Base-by-base conservation (phyloP, 2,329 filamentous ascomycete species). In the Coniella lustricola region DNA sequence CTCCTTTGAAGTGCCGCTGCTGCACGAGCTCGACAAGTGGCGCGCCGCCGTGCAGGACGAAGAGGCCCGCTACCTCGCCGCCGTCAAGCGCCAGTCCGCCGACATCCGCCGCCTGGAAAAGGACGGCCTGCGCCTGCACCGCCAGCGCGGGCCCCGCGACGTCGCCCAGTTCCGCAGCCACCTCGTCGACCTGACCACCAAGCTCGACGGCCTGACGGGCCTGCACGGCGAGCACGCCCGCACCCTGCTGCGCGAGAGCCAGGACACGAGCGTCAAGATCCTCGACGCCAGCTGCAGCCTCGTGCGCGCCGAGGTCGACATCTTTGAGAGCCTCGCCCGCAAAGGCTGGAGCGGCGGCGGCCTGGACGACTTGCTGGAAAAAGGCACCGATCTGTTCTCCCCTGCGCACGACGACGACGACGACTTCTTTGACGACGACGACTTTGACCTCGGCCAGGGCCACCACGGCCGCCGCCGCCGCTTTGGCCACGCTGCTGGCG, bases 21-120 rank as follows among this genome's bases (percentile, higher is more conserved):
- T 85, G n/a, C 80, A 84, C 65, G 82, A 85, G 64, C 69, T 85
- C 25, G 82, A 85, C 62, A 75, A 74, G 54, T 85, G 81, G 80
- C 73, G 74, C 46, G 71, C 71, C 45, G 74, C 77, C 56, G 77
- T 84, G 50, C 79, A 82, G 51, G 81, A 84, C 56, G 82, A 84
- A 59, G 77, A 83, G 59, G 74, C 78, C 46, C 67, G 68, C 10
- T 85, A 85, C 62, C 71, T 74, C 56, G 69, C 72, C 44, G 72
- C 73, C 36, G 75, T 79, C 34, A 74, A 72, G 51, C 65, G 65
- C 25, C 77, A 79, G 62, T 75, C 69, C 55, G 71, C 67, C 49
- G 82, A 85, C 64, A 84, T 85, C 56, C 72, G 79, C 43, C 71
- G 72, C 34, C 71, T 84, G 42, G 82, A 85, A 59, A 81, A 81